These are phyloP conservation scores for Flaveria floridana DNA, from an alignment of 140 eudicot genomes.

Conservation along the genomic window DNA sequence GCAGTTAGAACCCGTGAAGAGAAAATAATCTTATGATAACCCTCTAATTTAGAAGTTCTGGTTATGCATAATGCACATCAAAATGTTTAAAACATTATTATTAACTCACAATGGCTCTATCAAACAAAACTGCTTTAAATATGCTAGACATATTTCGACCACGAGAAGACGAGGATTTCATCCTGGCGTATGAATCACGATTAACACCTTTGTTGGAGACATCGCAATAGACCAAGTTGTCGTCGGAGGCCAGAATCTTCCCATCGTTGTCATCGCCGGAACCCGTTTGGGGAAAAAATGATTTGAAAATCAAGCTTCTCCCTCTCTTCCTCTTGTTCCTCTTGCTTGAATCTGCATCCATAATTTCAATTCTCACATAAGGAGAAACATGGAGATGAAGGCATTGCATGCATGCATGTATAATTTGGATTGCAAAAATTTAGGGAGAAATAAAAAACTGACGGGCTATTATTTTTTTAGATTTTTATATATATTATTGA, in stretches of 20 bases:
- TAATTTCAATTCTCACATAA: background rate
- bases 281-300: background rate
- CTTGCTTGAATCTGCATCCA: slow-evolving; percentile 29
- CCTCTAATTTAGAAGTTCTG: no score
- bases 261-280: background rate
- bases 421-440: background rate
- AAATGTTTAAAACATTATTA: background rate
- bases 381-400: background rate
- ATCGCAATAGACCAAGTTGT: slow-evolving; percentile 34
- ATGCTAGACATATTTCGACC: slow-evolving; percentile 29
- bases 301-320: slow-evolving; percentile 31
- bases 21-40: no score
- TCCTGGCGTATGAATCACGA: slow-evolving; percentile 10
- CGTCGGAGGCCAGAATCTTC: slow-evolving; percentile 37
- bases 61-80: no score
- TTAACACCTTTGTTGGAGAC: background rate
- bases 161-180: slow-evolving; percentile 27
- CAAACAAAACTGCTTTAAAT: slow-evolving; percentile 37
- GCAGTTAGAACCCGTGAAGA: no score
- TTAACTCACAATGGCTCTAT: slow-evolving; percentile 29
- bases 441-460: no score
- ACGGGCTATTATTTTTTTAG: background rate
- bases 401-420: background rate
- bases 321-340: slow-evolving; percentile 38
- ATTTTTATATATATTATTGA: background rate